Evolutionary conservation across 2,329 filamentous ascomycete species (phyloP), one percentile per base, ranked within the genome.

Genomic region (Capronia coronata): DNA sequence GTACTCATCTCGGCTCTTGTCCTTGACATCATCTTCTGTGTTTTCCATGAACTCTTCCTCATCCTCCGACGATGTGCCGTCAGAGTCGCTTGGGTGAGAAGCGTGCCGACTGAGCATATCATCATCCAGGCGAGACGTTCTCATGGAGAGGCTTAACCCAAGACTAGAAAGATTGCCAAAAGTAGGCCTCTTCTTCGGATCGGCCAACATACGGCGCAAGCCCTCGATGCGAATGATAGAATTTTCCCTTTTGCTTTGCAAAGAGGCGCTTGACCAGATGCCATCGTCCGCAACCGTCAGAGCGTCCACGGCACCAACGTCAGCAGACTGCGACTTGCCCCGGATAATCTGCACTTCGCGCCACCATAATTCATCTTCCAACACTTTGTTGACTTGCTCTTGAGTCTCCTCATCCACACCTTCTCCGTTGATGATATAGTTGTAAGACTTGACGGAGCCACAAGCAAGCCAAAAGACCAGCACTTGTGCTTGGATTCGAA

Each of bases 311-410:
- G 67, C 65, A 38, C 63, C 70, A 45, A 67, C 52, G 11, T 59
- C 55, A 2, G 61, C 61, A 13, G 65, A 63, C 37, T 61, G 30
- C 11, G 48, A 41, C 32, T 54, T 57, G 21, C 55, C 55, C 2
- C 72, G 67, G 55, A 72, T 58, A 37, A 68, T 73, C 58, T 84
- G 80, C 2, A 93, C 70, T 35, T 90, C 83, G 42, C 83, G 76
- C 88, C 88, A 94, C 88, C 88, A 94, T 25, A 83, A 79, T 60
- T 93, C 84, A 8, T 82, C 78, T 56, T 77, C 77, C 11, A 94
- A 68, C 3, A 81, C 75, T 18, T 80, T 75, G 51, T 87, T 76
- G 11, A 93, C 80, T 8, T 79, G 69, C 13, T 75, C 71, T 37
- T 80, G 74, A 2, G 75, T 74, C 43, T 83, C 76, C 3, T 75